Conservation (phyloP, 2,329 filamentous ascomycete species). For the Cordyceps pruinosa region DNA sequence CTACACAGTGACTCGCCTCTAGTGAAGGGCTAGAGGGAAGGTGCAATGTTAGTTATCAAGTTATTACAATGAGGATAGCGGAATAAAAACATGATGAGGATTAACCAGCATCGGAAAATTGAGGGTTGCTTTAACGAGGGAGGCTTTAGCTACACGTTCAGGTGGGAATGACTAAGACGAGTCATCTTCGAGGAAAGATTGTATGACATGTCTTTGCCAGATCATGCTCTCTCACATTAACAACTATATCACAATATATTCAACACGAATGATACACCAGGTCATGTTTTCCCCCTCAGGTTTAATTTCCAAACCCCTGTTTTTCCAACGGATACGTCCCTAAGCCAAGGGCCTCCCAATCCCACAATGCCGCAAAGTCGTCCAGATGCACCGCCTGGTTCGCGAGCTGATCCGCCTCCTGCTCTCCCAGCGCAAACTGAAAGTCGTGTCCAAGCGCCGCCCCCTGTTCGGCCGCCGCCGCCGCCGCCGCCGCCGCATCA, state of each 20-base stretch:
- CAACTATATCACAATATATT: background rate
- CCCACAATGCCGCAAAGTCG: conserved; percentile 6
- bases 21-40: no score
- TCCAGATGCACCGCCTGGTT: background rate
- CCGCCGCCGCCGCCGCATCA: background rate
- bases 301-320: background rate
- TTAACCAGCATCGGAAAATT: no score
- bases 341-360: conserved; percentile 6
- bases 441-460: background rate
- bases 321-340: background rate
- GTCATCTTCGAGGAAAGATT: background rate
- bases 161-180: no score
- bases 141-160: no score
- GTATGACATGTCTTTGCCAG: background rate
- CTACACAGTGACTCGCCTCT: background rate
- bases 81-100: no score
- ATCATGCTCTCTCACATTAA: background rate
- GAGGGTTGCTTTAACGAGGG: no score
- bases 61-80: no score
- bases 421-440: background rate
- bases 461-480: no score
- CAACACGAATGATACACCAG: no score
- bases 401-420: background rate
- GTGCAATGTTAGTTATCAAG: no score
- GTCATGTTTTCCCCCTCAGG: background rate